Conservation (phyloP, 805 yeast genomes). For the Wickerhamomyces rabaulensis region DNA sequence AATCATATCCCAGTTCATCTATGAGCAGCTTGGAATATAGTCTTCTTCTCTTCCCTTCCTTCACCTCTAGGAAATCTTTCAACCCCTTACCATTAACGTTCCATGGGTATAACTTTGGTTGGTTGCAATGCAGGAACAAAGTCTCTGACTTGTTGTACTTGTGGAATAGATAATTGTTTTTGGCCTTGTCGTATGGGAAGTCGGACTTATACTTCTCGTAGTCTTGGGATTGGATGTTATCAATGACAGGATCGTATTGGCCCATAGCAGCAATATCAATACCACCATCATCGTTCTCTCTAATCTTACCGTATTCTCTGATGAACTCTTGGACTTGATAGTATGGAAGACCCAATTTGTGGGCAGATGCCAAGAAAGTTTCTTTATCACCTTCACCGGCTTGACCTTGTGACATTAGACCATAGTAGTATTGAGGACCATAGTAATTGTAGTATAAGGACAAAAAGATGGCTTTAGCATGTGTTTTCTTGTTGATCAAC, state of each 20-base stretch:
- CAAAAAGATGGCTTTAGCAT: conserved; percentile 51
- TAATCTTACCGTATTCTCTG: conserved; percentile 44
- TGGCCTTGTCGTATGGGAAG: conserved; percentile 11
- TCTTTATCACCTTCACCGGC: conserved; percentile 85
- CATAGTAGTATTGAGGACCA: conserved; percentile 58
- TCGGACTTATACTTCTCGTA: conserved; percentile 11
- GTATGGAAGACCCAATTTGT: conserved; percentile 39
- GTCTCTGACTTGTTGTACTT: conserved; percentile 17
- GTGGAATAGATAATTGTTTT: conserved; percentile 20
- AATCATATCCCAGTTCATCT: conserved; percentile 24
- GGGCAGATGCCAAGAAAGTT: conserved; percentile 68
- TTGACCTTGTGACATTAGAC: conserved; percentile 53
- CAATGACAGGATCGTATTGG: conserved; percentile 46
- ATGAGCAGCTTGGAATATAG: conserved; percentile 15
- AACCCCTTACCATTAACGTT: conserved; percentile 23
- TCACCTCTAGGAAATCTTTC: conserved; percentile 13
- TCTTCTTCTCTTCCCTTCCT: conserved; percentile 18
- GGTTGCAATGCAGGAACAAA: conserved; percentile 25
- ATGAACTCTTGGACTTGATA: conserved; percentile 52
- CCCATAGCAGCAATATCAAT: conserved; percentile 54
- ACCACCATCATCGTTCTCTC: conserved; percentile 21
- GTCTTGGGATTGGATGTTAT: conserved; percentile 22
- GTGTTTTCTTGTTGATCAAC: conserved; percentile 50
- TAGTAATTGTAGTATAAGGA: conserved; percentile 61
- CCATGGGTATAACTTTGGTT: conserved; percentile 27